These are phyloP conservation scores for Flueggea neowawraea DNA, from an alignment of 441 rosid species.

Conservation along the genomic window DNA sequence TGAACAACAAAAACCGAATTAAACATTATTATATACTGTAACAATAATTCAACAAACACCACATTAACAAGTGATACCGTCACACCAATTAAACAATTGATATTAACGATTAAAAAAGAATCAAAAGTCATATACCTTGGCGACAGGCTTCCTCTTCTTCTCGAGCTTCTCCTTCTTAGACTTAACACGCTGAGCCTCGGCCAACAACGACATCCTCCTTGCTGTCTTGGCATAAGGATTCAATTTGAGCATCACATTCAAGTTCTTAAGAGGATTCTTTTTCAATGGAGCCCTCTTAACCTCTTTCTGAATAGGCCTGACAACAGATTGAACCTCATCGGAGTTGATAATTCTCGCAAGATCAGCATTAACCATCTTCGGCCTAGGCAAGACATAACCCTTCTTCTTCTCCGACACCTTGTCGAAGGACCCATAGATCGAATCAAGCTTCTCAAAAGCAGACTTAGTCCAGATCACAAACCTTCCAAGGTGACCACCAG, in stretches of 20 bases:
- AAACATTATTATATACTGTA: no score
- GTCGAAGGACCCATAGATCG: conserved; percentile 80
- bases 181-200: conserved; percentile 87
- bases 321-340: conserved; percentile 94
- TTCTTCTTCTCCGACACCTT: conserved; percentile 87
- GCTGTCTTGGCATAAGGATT: conserved; percentile 98
- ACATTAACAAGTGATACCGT: neutral
- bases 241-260: conserved; percentile 70
- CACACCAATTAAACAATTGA: neutral
- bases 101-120: neutral
- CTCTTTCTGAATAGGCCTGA: conserved; percentile 72
- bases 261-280: conserved; percentile 93
- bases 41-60: no score
- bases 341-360: conserved; percentile 91
- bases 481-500: conserved; percentile 94
- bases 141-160: conserved; percentile 62
- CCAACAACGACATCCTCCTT: conserved; percentile 82
- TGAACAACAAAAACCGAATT: no score
- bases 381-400: conserved; percentile 75
- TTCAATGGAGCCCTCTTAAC: conserved; percentile 75
- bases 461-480: conserved; percentile 96
- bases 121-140: conserved; percentile 54
- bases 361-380: conserved; percentile 95
- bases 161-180: conserved; percentile 96
- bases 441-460: conserved; percentile 86